phyloP scores from a whole-genome alignment of 805 yeast genomes.

The Ogataea dorogensis region DNA sequence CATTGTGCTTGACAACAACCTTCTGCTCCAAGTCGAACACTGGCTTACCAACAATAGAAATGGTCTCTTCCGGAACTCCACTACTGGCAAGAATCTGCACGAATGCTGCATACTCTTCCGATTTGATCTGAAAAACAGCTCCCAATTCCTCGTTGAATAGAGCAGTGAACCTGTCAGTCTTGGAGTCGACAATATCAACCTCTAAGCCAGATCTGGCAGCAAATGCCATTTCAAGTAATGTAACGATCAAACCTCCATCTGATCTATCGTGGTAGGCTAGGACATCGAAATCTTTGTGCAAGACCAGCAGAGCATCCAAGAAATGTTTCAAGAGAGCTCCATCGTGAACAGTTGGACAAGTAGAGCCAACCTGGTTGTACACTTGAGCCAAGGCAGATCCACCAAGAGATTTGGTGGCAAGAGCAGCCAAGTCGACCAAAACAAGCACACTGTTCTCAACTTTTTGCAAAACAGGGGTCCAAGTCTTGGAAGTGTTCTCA shows the following conservation, averaged over 20 bases:
- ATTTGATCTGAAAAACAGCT: conserved; percentile 85
- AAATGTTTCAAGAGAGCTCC: conserved; percentile 61
- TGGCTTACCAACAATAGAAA: conserved; percentile 71
- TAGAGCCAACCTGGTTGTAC: conserved; percentile 80
- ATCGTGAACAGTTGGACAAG: conserved; percentile 80
- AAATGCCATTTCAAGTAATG: conserved; percentile 93
- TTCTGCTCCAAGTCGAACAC: conserved; percentile 46
- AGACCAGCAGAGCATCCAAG: conserved; percentile 62
- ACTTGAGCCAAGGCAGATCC: conserved; percentile 96
- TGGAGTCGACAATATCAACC: conserved; percentile 42
- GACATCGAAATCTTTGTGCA: conserved; percentile 68
- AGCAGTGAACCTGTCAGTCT: conserved; percentile 45
- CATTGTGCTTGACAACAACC: conserved; percentile 48
- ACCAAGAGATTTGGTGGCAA: conserved; percentile 62
- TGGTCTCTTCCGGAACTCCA: conserved; percentile 53
- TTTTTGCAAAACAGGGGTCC: conserved; percentile 84
- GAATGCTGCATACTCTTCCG: conserved; percentile 54
- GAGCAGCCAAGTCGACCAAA: conserved; percentile 73
- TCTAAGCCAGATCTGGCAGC: conserved; percentile 88
- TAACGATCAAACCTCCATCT: conserved; percentile 91
- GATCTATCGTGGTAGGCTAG: conserved; percentile 93
- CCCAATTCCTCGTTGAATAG: conserved; percentile 94
- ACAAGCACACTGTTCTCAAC: conserved; percentile 57
- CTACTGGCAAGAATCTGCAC: conserved; percentile 50
- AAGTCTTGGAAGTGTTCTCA: conserved; percentile 76